phyloP scores from a whole-genome alignment of 139 green algal genomes.

The Volvox reticuliferus region DNA sequence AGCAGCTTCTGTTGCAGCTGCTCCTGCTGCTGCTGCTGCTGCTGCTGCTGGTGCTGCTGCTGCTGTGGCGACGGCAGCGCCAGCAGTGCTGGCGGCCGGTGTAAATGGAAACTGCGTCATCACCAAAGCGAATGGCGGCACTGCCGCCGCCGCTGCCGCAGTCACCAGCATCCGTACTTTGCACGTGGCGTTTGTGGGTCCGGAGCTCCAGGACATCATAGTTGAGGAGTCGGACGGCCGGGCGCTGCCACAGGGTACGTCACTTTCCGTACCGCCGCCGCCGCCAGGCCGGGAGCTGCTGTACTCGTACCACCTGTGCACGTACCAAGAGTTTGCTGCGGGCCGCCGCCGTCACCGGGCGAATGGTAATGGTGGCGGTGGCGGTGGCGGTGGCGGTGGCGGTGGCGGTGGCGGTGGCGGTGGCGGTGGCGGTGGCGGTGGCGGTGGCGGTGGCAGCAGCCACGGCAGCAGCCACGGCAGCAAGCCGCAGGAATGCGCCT shows the following conservation, averaged over 20 bases:
- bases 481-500: not conserved
- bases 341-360: not conserved
- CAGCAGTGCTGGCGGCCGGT: not conserved
- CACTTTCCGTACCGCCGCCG: not conserved
- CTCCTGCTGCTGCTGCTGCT: too few species aligned
- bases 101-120: not conserved
- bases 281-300: slow-evolving; percentile 14
- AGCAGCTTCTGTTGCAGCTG: not conserved
- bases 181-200: slow-evolving; percentile 45
- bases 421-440: not conserved
- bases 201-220: slow-evolving; percentile 48
- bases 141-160: too few species aligned
- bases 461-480: too few species aligned
- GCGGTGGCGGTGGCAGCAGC: too few species aligned
- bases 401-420: too few species aligned
- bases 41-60: not conserved
- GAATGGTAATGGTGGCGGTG: not conserved
- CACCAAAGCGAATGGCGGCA: too few species aligned
- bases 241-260: slow-evolving; percentile 22
- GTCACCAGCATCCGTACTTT: not conserved
- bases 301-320: slow-evolving; percentile 47
- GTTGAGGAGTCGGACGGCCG: slow-evolving; percentile 2
- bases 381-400: too few species aligned
- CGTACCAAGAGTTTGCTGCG: slow-evolving; percentile 35
- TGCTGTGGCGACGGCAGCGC: not conserved